These are phyloP conservation scores for Penicillium sp. DNA, from an alignment of 2,329 filamentous ascomycete genomes.

Conservation along the genomic window DNA sequence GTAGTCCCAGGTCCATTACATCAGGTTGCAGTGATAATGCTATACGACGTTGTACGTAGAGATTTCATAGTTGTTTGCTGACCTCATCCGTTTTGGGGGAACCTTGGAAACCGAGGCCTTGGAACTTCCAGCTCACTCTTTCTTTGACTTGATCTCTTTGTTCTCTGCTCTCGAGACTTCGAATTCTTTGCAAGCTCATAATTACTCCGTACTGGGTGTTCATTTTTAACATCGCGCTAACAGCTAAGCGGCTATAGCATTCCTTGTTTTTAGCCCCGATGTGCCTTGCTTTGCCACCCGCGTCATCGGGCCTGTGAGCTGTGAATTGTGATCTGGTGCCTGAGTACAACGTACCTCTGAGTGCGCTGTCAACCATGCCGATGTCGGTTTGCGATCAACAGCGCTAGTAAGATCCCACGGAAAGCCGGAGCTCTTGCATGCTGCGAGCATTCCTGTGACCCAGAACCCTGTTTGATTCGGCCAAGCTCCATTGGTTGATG, in stretches of 20 bases:
- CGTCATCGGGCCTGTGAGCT: slow-evolving; percentile 21
- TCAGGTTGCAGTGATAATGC: not conserved
- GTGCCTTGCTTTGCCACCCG: slow-evolving; percentile 23
- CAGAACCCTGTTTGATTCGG: not conserved
- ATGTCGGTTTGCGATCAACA: slow-evolving; percentile 10
- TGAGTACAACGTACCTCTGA: slow-evolving; percentile 1
- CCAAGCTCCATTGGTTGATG: slow-evolving; percentile 7
- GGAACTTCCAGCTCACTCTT: not conserved
- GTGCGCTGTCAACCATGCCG: slow-evolving; percentile 16
- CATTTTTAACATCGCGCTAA: not conserved
- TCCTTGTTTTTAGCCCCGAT: slow-evolving; percentile 5
- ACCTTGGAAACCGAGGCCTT: not conserved
- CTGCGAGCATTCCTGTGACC: not conserved
- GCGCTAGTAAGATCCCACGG: slow-evolving; percentile 8
- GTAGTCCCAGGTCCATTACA: no score
- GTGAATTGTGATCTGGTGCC: slow-evolving; percentile 7
- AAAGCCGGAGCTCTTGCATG: slow-evolving; percentile 3
- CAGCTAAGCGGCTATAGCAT: not conserved
- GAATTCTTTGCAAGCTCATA: no score
- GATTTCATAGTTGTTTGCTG: not conserved
- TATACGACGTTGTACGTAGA: not conserved
- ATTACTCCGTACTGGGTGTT: no score
- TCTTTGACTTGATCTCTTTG: not conserved
- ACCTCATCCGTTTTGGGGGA: not conserved
- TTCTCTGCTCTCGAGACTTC: no score